Conservation (phyloP, 2,329 filamentous ascomycete species). For the Zymoseptoria tritici region DNA sequence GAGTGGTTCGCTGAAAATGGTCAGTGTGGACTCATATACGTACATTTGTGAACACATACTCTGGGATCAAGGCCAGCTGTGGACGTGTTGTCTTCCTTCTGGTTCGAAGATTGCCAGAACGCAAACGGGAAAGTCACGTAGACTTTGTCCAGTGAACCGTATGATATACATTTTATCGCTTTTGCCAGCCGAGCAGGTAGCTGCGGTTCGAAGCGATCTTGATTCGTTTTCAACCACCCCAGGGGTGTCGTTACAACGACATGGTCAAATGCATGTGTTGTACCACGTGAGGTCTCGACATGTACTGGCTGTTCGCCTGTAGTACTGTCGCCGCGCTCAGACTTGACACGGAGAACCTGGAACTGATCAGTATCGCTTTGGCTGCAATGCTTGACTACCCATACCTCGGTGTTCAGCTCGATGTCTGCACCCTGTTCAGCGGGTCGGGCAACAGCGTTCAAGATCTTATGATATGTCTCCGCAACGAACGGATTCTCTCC, state of each 20-base stretch:
- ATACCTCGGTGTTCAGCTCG: constrained; percentile 38
- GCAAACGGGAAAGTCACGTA: constrained; percentile 58
- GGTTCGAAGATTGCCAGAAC: constrained; percentile 53
- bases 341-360: not conserved
- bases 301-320: not conserved
- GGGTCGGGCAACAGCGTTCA: constrained; percentile 52
- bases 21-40: not conserved
- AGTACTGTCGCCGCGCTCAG: not conserved
- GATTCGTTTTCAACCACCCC: constrained; percentile 59
- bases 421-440: constrained; percentile 51
- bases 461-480: constrained; percentile 52
- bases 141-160: constrained; percentile 67
- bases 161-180: constrained; percentile 59
- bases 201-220: constrained; percentile 51
- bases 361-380: not conserved
- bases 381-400: not conserved
- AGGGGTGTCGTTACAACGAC: constrained; percentile 61
- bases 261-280: constrained; percentile 53
- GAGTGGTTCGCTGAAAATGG: constrained; percentile 14
- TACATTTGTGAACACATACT: not conserved
- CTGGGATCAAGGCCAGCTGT: not conserved
- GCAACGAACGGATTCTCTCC: constrained; percentile 59
- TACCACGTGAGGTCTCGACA: constrained; percentile 42
- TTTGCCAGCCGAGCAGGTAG: constrained; percentile 51
- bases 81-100: not conserved